phyloP scores from a whole-genome alignment of 176 grass and related monocot genomes.

The Oryza meridionalis region DNA sequence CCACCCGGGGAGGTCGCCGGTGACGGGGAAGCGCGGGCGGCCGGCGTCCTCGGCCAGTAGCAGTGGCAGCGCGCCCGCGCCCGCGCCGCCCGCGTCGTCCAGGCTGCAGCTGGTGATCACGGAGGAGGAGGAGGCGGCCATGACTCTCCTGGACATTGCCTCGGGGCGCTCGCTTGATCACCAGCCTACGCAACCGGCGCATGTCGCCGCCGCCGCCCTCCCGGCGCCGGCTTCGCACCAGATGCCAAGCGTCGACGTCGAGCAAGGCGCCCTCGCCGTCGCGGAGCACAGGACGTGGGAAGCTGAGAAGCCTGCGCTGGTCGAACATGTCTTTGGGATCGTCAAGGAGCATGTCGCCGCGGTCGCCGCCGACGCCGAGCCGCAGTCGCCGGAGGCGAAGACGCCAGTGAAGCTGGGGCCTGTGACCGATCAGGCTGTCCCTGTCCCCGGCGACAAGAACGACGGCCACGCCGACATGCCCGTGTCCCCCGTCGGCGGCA shows the following conservation, averaged over 20 bases:
- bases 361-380: background rate
- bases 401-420: background rate
- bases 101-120: background rate
- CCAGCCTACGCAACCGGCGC: background rate
- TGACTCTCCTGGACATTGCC: constrained; percentile 37
- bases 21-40: constrained; percentile 34
- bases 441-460: background rate
- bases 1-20: constrained; percentile 11
- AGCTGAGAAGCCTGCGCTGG: background rate
- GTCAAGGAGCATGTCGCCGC: background rate
- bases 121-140: constrained; percentile 41
- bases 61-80: no score
- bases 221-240: background rate
- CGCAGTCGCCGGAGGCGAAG: constrained; percentile 1
- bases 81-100: background rate
- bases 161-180: background rate
- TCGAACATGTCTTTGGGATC: constrained; percentile 17
- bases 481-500: background rate
- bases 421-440: background rate
- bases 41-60: background rate
- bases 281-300: background rate
- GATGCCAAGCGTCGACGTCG: background rate
- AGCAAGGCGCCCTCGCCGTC: background rate
- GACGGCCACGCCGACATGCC: background rate
- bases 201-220: background rate